Conservation (phyloP, 2,329 filamentous ascomycete species). For the Hymenoscyphus linearis region DNA sequence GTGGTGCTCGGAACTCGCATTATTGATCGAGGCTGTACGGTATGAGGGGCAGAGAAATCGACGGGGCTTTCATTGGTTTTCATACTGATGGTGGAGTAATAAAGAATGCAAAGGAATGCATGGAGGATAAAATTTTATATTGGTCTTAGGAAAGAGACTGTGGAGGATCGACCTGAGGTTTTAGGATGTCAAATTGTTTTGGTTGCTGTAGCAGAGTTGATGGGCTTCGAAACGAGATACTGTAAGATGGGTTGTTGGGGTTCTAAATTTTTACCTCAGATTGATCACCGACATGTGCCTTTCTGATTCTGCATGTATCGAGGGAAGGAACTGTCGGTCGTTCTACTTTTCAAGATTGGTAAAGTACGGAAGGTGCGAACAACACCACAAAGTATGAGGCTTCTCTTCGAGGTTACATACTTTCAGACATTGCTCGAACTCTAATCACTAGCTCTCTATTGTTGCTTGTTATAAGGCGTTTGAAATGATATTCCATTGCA, state of each 20-base stretch:
- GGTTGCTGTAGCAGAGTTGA: neutral
- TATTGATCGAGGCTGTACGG: neutral
- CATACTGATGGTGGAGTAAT: constrained; percentile 2
- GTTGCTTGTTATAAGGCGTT: neutral
- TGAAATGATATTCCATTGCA: neutral
- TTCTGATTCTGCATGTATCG: neutral
- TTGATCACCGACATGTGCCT: neutral
- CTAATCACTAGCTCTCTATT: neutral
- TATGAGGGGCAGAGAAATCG: neutral
- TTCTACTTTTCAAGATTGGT: too few species aligned
- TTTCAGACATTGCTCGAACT: too few species aligned
- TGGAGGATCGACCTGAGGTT: neutral
- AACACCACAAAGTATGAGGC: too few species aligned
- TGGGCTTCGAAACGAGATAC: neutral
- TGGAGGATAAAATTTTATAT: neutral
- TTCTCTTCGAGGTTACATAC: too few species aligned
- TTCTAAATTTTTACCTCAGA: neutral
- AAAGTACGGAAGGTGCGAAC: too few species aligned
- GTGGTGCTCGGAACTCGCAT: neutral
- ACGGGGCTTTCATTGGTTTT: neutral
- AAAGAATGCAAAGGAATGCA: neutral
- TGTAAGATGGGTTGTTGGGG: neutral
- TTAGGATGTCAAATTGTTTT: neutral
- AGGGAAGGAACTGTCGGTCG: too few species aligned
- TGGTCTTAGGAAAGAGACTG: neutral